Base-by-base conservation (phyloP, 2,329 filamentous ascomycete genomes). In the Aspergillus sclerotialis region DNA sequence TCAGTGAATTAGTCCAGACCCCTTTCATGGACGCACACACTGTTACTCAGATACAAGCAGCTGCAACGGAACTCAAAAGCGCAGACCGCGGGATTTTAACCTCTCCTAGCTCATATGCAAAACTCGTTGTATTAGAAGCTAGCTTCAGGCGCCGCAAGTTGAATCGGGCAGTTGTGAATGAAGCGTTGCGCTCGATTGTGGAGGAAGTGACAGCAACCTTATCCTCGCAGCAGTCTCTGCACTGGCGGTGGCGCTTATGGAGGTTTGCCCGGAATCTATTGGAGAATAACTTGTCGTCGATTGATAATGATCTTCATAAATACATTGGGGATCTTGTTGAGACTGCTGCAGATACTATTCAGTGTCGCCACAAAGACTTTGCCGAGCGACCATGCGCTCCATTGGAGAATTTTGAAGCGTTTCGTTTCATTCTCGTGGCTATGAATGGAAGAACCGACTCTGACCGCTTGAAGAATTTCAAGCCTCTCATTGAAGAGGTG, bases 181-280 rank as follows among this genome's bases (percentile, higher is more conserved):
- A 51, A 25, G 36, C 38, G 10, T 37, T 61, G 27, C 33, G 36
- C 5, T 40, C 38, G 18, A 36, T 61, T 5, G 33, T 61, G 4
- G 48, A 55, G 21, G 52, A 48, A 4, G 23, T 53, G 11, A 45
- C 40, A 8, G 40, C 50, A 8, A 55, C 60, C 1, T 37, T 64
- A 7, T 54, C 50, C 13, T 57, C 53, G 2, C 53, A 55, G 35
- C 47, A 55, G 28, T 35, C 35, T 14, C 30, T 55, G 14, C 54
- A 56, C 37, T 66, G 62, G 62, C 49, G 54, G 36, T 65, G 63
- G 63, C 57, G 63, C 13, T 32, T 65, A 30, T 66, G 63, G 63
- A 53, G 58, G 34, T 44, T 64, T 21, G 37, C 52, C 28, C 50
- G 54, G 28, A 58, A 56, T 39, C 35, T 64, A 11, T 28, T 61